Conservation (phyloP, 177 flowering plant species). For the Vitis hybrid region DNA sequence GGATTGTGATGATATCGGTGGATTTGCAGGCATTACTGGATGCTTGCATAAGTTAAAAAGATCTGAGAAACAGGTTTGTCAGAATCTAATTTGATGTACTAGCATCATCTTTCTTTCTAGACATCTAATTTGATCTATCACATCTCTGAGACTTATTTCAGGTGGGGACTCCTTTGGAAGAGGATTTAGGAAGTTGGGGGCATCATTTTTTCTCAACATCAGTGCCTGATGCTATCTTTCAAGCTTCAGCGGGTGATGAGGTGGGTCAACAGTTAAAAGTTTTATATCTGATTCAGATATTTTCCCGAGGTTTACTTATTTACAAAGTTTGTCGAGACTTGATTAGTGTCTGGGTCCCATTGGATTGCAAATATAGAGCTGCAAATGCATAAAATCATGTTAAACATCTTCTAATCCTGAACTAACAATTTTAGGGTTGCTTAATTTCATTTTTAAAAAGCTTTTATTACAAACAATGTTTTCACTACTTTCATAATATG, state of each 20-base stretch:
- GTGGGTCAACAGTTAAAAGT: slow-evolving; percentile 25
- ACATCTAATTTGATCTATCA: neutral
- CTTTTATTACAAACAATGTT: too few species aligned
- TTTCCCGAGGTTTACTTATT: neutral
- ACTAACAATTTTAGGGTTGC: too few species aligned
- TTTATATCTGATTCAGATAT: neutral
- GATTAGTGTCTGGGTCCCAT: too few species aligned
- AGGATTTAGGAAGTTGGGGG: slow-evolving; percentile 93
- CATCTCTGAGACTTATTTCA: slow-evolving; percentile 23
- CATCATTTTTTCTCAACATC: slow-evolving; percentile 72
- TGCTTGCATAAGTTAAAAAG: slow-evolving; percentile 60
- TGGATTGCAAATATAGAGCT: too few species aligned
- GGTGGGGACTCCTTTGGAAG: slow-evolving; percentile 90
- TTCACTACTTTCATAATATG: too few species aligned
- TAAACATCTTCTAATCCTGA: too few species aligned
- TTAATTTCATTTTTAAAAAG: too few species aligned
- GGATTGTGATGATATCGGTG: slow-evolving; percentile 73
- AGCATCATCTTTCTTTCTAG: neutral
- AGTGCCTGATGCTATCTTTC: slow-evolving; percentile 86
- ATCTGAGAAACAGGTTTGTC: slow-evolving; percentile 83
- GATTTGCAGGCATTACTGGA: slow-evolving; percentile 81
- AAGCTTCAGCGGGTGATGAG: slow-evolving; percentile 97
- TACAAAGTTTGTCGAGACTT: too few species aligned
- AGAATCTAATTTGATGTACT: neutral
- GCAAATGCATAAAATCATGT: too few species aligned